These are phyloP conservation scores for Magnaporthiopsis poae DNA, from an alignment of 2,329 filamentous ascomycete genomes.

Conservation along the genomic window DNA sequence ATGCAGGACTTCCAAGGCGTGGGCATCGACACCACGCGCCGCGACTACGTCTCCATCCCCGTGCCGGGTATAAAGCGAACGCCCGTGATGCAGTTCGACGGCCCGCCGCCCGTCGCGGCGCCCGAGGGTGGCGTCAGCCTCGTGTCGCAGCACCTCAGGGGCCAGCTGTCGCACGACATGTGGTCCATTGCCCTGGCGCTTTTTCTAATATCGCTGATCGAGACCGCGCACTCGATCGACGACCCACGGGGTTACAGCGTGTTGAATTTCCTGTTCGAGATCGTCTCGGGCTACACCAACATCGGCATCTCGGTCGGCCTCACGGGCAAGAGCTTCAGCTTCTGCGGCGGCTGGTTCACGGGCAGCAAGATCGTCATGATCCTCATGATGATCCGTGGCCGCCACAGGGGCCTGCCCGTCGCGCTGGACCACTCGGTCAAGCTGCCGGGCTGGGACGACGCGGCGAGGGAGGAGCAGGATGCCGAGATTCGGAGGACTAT, in stretches of 20 bases:
- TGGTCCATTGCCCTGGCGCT: conserved; percentile 56
- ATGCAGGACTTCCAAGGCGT: conserved; percentile 18
- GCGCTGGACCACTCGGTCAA: conserved; percentile 42
- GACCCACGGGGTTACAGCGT: conserved; percentile 45
- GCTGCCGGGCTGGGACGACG: conserved; percentile 26
- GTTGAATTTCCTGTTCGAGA: conserved; percentile 52
- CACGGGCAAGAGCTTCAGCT: conserved; percentile 35
- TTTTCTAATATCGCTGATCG: conserved; percentile 50
- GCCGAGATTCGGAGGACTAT: conserved; percentile 27
- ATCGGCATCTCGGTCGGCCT: conserved; percentile 49
- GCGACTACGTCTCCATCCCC: conserved; percentile 1
- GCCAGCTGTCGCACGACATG: conserved; percentile 56
- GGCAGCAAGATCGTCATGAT: conserved; percentile 46
- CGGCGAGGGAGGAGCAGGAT: conserved; percentile 28
- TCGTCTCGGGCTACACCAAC: conserved; percentile 47
- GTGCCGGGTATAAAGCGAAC: conserved; percentile 8
- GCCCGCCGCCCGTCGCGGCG: conserved; percentile 5
- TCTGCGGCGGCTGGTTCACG: conserved; percentile 42
- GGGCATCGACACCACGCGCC: conserved; percentile 13
- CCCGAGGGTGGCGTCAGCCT: conserved; percentile 14
- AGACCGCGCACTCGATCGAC: conserved; percentile 42
- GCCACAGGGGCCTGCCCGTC: conserved; percentile 44
- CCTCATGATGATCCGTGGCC: conserved; percentile 43
- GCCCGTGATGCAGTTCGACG: conserved; percentile 8
- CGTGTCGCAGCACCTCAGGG: conserved; percentile 43